Conservation (phyloP, 176 grass and related monocot genomes). For the Oryza longistaminata region DNA sequence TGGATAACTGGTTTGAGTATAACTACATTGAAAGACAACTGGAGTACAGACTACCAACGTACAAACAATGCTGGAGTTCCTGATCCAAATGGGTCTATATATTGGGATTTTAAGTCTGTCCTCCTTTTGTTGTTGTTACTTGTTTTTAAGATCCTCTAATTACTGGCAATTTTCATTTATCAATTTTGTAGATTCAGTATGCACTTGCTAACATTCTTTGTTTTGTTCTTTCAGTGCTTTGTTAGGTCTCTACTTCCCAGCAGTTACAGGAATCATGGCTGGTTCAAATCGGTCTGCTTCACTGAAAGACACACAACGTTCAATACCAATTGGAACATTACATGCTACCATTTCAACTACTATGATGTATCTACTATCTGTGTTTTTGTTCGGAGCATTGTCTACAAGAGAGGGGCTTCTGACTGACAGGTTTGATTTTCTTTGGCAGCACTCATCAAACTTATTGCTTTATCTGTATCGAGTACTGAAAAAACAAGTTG, state of each 20-base stretch:
- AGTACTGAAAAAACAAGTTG: not conserved
- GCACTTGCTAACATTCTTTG: not conserved
- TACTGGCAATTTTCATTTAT: not conserved
- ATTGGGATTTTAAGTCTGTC: slow-evolving; percentile 93
- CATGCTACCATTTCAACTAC: slow-evolving; percentile 72
- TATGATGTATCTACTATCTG: slow-evolving; percentile 74
- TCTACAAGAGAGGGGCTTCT: slow-evolving; percentile 92
- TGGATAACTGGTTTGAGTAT: slow-evolving; percentile 79
- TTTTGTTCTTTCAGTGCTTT: slow-evolving; percentile 56
- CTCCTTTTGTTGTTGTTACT: slow-evolving; percentile 5
- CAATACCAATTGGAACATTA: slow-evolving; percentile 90
- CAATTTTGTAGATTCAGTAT: not conserved
- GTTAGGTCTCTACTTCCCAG: slow-evolving; percentile 91
- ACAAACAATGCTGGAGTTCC: slow-evolving; percentile 89
- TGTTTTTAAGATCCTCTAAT: not conserved
- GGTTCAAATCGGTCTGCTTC: slow-evolving; percentile 94
- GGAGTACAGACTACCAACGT: slow-evolving; percentile 77
- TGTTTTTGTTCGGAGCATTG: slow-evolving; percentile 81
- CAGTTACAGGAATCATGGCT: slow-evolving; percentile 97
- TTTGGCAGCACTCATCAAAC: slow-evolving; percentile 5
- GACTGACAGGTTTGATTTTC: slow-evolving; percentile 69
- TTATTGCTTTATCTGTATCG: not conserved
- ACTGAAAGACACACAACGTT: slow-evolving; percentile 88
- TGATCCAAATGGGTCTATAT: slow-evolving; percentile 72
- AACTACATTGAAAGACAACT: slow-evolving; percentile 71